Evolutionary conservation across 2,329 filamentous ascomycete species (phyloP), one percentile per base, ranked within the genome.

Genomic region (Aplosporella prunicola): DNA sequence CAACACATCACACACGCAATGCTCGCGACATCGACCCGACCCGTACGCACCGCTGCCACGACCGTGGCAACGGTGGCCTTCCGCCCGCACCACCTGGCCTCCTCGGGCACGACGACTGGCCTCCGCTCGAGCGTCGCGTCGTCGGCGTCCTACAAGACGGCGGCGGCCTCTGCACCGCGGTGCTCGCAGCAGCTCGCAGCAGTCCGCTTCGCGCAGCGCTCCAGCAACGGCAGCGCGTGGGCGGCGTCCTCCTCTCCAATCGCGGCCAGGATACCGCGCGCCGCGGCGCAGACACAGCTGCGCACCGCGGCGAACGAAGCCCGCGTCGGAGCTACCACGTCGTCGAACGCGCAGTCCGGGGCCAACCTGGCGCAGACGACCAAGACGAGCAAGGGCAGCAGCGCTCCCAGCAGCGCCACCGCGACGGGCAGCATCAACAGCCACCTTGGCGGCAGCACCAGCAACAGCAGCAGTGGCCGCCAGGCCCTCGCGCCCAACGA

Each of bases 401-500:
- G n/a, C 17, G 14, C 33, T 6, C 22, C 33, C 25, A 11, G 29
- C 13, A 33, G 22, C 14, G 11, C 36, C 23, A 24, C 27, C 9
- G 20, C 29, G 29, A n/a, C n/a, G n/a, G n/a, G 13, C 30, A 11
- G 9, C 36, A 9, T 9, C 36, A 3, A 16, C 29, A 5, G 5
- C 23, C 23, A 9, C 28, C n/a, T 27, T 25, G 9, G 18, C 30
- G 17, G 22, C 26, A 16, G 16, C 22, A 17, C 11, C 24, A 9
- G 14, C 24, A 5, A 5, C 17, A 20, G 10, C 29, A 8, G 4
- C 17, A 11, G n/a, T n/a, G n/a, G n/a, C 43, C n/a, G 35, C n/a
- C n/a, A n/a, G n/a, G n/a, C n/a, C n/a, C n/a, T n/a, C n/a, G 35
- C 34, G 32, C 34, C 45, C 27, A 41, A 45, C 28, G 45, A 47